Evolutionary conservation across 1,284 basidiomycete species (phyloP), one percentile per base, ranked within the genome.

Genomic region (Baeospora myosura): DNA sequence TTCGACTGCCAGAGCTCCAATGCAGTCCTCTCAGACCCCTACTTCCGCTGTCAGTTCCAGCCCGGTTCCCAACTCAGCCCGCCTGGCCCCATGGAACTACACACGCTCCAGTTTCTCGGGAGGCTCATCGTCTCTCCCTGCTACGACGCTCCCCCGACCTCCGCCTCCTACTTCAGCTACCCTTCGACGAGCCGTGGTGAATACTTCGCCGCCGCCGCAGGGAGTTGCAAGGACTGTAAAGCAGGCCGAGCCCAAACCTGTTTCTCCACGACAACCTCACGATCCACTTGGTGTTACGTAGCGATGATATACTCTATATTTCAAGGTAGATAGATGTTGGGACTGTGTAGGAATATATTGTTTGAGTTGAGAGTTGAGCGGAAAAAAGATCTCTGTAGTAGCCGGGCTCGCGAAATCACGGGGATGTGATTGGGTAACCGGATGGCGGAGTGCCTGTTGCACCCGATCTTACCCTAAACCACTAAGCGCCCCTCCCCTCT

Each of bases 201-300:
- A n/a, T 28, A 28, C 26, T n/a, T 8, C n/a, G n/a, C 26, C 8
- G 26, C n/a, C 26, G 8, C n/a, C n/a, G n/a, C 26, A 28, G 26
- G 8, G n/a, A 28, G 26, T n/a, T 28, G 8, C 8, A 28, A 28
- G 26, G 26, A 28, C n/a, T 28, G 26, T 28, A 28, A 28, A 28
- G 8, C 8, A 28, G 22, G 52, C 40, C 41, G 58, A 49, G 48
- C 54, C 44, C 33, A 47, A 50, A 49, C 46, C 52, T 36, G 44
- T 49, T 43, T n/a, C n/a, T n/a, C n/a, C n/a, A n/a, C 54, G 62
- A 64, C 60, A 62, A 64, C 26, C 43, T 3, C 66, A 73, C 32
- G 81, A 85, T 62, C 81, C 81, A n/a, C 56, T 85, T 34, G 81
- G 81, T 31, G 81, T 69, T 39, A 56, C 76, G 44, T 61, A 58